Conservation (phyloP, 495 filamentous ascomycete species). For the Hypomontagnella submonticulosa region DNA sequence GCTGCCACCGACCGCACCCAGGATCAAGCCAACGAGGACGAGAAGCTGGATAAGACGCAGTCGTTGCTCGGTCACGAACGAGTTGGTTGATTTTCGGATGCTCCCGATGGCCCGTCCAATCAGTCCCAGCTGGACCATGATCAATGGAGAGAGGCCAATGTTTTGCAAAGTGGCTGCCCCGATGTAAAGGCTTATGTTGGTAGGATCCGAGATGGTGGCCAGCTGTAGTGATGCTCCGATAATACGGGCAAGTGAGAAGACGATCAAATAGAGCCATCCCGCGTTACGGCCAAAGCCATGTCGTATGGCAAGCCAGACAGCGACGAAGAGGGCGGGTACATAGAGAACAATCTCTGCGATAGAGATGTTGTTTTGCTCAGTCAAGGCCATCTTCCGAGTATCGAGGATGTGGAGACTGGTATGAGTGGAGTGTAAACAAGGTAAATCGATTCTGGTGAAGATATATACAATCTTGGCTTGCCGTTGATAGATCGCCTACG, state of each 20-base stretch:
- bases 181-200: constrained; percentile 43
- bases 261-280: constrained; percentile 49
- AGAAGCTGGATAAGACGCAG: constrained; percentile 44
- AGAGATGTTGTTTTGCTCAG: constrained; percentile 46
- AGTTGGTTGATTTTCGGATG: constrained; percentile 22
- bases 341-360: constrained; percentile 51
- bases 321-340: constrained; percentile 41
- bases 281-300: constrained; percentile 50
- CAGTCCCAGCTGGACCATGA: constrained; percentile 46
- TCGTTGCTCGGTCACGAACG: constrained; percentile 38
- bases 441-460: background rate
- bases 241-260: constrained; percentile 51
- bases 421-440: constrained; percentile 8
- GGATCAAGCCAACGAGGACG: constrained; percentile 45
- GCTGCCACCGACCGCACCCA: constrained; percentile 48
- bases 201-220: constrained; percentile 49
- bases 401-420: background rate
- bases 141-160: constrained; percentile 50
- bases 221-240: constrained; percentile 49
- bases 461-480: constrained; percentile 6
- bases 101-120: constrained; percentile 45
- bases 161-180: constrained; percentile 46
- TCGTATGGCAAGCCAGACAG: constrained; percentile 43
- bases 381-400: constrained; percentile 35
- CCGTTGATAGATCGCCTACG: background rate